Base-by-base conservation (phyloP, 1,139 yeast genomes). In the Debaryomyces nepalensis region DNA sequence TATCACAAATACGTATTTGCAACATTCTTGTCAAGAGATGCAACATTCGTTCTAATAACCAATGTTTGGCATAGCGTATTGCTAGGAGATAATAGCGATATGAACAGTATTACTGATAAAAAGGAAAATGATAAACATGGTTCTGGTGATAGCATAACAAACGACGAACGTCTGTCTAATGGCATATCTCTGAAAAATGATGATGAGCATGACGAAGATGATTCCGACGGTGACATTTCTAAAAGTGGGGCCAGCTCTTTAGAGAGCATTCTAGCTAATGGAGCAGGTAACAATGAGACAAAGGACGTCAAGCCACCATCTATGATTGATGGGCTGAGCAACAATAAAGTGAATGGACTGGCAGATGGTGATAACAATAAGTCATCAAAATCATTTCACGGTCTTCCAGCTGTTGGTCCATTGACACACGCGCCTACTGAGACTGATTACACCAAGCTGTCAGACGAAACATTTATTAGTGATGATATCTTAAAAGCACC, bases 1-100 rank as follows among this genome's bases (percentile, higher is more conserved):
- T 89, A 85, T 54, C 84, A 84, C 39, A 82, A 80, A 52, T 83
- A 82, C 54, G 74, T 79, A 0, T 86, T 87, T 71, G 93, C 93
- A 0, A 81, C 89, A 0, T 82, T 87, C 48, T 66, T 85, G 26
- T 70, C 82, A 5, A 73, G 95, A 57, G 95, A 86, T 58, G 49
- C 81, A 0, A 76, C 87, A 0, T 85, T 82, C 59, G 81, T 77
- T 39, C 58, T 80, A 34, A 76, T 87, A 33, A 74, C 82, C 6
- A 77, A 73, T 43, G 80, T 83, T 2, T 86, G 93, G 93, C 73
- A 72, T 50, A 54, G 64, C 23, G 74, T 69, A 1, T 58, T 73
- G 26, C 10, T 32, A n/a, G 41, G 37, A 3, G 48, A 57, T 21
- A 66, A 58, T 35, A 48, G 49, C 18, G 66, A 59, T 41, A 55